phyloP scores from a whole-genome alignment of 306 rosid genomes.

The Nissolia schottii region DNA sequence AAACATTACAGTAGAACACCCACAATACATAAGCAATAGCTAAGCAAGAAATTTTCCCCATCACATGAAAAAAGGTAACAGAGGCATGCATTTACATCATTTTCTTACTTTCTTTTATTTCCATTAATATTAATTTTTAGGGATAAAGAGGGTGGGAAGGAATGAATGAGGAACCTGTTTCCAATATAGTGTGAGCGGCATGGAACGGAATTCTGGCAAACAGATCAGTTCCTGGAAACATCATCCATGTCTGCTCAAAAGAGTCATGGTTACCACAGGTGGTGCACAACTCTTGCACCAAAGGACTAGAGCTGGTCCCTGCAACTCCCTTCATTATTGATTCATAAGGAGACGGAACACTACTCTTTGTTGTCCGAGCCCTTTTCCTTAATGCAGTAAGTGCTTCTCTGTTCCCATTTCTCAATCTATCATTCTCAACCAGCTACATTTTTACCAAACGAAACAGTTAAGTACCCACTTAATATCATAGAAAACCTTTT shows the following conservation, averaged over 20 bases:
- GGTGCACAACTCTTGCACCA: constrained; percentile 82
- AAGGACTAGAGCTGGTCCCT: constrained; percentile 51
- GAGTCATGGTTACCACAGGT: constrained; percentile 83
- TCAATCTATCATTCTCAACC: constrained; percentile 78
- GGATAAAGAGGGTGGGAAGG: neutral
- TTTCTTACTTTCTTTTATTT: neutral
- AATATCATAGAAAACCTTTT: neutral
- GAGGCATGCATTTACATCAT: neutral
- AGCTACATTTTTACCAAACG: constrained; percentile 36
- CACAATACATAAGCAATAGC: neutral
- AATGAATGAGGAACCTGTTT: constrained; percentile 43
- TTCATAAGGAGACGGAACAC: constrained; percentile 77
- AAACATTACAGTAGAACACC: neutral
- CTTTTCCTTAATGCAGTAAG: constrained; percentile 76
- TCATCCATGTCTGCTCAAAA: constrained; percentile 69
- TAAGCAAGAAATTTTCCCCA: neutral
- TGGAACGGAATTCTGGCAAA: constrained; percentile 83
- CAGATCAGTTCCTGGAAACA: constrained; percentile 78
- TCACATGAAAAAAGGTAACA: constrained; percentile 3
- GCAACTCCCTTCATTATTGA: constrained; percentile 78
- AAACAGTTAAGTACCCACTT: constrained; percentile 7
- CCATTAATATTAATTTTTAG: neutral
- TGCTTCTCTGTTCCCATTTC: constrained; percentile 91
- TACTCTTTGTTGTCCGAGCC: constrained; percentile 77
- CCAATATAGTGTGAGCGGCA: constrained; percentile 78